A percentile compares a stretch with the other conserved stretches of the same genome.
Conservation (phyloP, 805 yeast species). For the Metschnikowia rubicola region DNA sequence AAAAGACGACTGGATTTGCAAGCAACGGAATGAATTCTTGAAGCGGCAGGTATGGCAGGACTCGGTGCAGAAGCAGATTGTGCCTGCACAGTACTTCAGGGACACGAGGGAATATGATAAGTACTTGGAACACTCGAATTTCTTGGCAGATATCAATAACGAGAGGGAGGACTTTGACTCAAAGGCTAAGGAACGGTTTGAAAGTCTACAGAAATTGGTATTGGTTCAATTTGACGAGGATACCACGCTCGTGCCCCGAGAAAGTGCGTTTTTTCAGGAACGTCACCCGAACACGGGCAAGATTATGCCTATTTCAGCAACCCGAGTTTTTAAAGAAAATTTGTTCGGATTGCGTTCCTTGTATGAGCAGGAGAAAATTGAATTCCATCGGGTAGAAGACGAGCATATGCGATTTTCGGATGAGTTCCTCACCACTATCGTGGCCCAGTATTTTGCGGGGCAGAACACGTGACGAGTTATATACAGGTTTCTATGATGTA, state of each 20-base stretch:
- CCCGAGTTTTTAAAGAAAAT: slow-evolving; percentile 51
- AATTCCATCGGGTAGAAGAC: slow-evolving; percentile 50
- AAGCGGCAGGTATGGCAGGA: slow-evolving; percentile 59
- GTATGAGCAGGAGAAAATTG: slow-evolving; percentile 41
- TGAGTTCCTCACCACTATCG: slow-evolving; percentile 43
- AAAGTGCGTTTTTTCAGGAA: slow-evolving; percentile 66
- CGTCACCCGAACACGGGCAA: slow-evolving; percentile 40
- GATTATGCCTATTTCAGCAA: slow-evolving; percentile 43
- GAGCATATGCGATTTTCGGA: slow-evolving; percentile 66
- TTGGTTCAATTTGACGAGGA: slow-evolving; percentile 60
- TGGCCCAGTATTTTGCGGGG: slow-evolving; percentile 39
- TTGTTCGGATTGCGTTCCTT: slow-evolving; percentile 56
- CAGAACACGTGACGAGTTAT: not conserved
- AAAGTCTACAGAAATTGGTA: slow-evolving; percentile 48
- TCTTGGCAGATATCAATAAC: slow-evolving; percentile 65
- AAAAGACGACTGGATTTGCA: slow-evolving; percentile 56
- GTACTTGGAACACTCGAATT: slow-evolving; percentile 55
- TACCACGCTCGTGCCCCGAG: slow-evolving; percentile 68
- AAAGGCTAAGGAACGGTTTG: slow-evolving; percentile 44
- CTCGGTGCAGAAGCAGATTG: slow-evolving; percentile 51
- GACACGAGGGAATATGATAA: slow-evolving; percentile 51
- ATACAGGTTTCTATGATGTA: slow-evolving; percentile 9
- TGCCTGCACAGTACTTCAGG: slow-evolving; percentile 77
- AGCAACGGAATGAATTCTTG: slow-evolving; percentile 49
- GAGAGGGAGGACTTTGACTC: slow-evolving; percentile 41